Base-by-base conservation (phyloP, 306 rosid genomes). In the Cucumis sativus region DNA sequence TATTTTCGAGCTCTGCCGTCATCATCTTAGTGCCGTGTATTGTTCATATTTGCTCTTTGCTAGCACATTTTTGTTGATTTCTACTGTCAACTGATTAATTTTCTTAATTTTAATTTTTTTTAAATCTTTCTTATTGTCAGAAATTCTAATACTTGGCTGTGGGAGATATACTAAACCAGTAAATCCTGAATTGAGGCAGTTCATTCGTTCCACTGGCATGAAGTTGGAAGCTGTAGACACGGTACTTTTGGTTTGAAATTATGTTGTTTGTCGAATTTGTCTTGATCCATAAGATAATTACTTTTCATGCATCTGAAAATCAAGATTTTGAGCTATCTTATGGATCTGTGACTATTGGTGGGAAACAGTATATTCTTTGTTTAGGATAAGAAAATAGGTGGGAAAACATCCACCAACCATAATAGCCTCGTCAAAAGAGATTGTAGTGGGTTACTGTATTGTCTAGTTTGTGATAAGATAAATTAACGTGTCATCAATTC, bases 131-230 rank as follows among this genome's bases (percentile, higher is more conserved):
- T 10, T 14, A 25, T 58, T 89, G 47, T 43, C 96, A 91, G 98
- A 94, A 94, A 94, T 90, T 88, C 84, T 94, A 78, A 78, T 94
- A 79, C 69, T 94, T 85, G 98, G 95, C 78, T 88, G 95, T 86
- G 98, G 98, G 84, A 88, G 89, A 83, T 2, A 83, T 87, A 88
- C 87, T 82, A 91, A 89, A 49, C 89, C 68, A 6, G 89, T 94
- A 39, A 84, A 85, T 88, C 96, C 97, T 65, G 93, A 90, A 82
- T 79, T 90, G 64, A 79, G 86, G 23, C 85, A 39, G 79, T 88
- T 86, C 83, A 71, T 92, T 71, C 88, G 86, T 37, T 90, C 96
- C 59, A 81, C 87, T 63, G 97, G 98, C 89, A 92, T 94, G 81
- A 92, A 92, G 87, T 83, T 94, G 60, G 98, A 94, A 89, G 93